Conservation (phyloP, 2,329 filamentous ascomycete genomes). For the Pezicula radicicola region DNA sequence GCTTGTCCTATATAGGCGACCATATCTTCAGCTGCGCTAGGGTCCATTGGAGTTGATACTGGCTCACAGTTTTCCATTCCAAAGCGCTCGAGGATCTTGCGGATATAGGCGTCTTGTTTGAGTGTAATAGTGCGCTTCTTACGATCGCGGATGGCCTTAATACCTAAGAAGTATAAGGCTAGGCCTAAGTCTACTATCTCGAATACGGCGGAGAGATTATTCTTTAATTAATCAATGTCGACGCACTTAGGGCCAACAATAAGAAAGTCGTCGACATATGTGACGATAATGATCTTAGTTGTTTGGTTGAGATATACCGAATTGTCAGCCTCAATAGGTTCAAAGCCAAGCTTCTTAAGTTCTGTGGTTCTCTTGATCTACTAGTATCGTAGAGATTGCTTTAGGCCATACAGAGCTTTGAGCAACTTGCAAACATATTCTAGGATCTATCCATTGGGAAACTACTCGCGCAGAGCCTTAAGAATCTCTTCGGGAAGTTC, state of each 20-base stretch:
- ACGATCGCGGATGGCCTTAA: constrained; percentile 16
- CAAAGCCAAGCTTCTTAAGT: constrained; percentile 16
- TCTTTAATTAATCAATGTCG: constrained; percentile 13
- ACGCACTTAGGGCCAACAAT: not conserved
- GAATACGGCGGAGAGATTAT: constrained; percentile 13
- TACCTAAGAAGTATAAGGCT: constrained; percentile 21
- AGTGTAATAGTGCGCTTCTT: constrained; percentile 1
- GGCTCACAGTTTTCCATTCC: constrained; percentile 5
- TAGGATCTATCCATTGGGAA: not conserved
- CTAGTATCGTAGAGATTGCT: constrained; percentile 25
- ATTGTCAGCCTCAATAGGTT: constrained; percentile 6
- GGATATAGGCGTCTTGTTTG: constrained; percentile 19
- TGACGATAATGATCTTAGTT: constrained; percentile 10
- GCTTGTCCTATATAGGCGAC: not conserved
- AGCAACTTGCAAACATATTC: constrained; percentile 4
- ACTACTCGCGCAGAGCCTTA: not conserved
- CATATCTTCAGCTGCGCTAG: not conserved
- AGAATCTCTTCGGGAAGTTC: not conserved
- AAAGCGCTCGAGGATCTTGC: constrained; percentile 15
- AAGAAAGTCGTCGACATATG: constrained; percentile 29
- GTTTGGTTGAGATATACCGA: constrained; percentile 12
- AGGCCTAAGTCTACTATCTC: constrained; percentile 23
- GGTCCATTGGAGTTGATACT: constrained; percentile 13
- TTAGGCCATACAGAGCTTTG: constrained; percentile 29
- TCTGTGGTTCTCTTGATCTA: constrained; percentile 11